These are phyloP conservation scores for Rhodamnia argentea DNA, from an alignment of 345 rosid species.

Conservation along the genomic window DNA sequence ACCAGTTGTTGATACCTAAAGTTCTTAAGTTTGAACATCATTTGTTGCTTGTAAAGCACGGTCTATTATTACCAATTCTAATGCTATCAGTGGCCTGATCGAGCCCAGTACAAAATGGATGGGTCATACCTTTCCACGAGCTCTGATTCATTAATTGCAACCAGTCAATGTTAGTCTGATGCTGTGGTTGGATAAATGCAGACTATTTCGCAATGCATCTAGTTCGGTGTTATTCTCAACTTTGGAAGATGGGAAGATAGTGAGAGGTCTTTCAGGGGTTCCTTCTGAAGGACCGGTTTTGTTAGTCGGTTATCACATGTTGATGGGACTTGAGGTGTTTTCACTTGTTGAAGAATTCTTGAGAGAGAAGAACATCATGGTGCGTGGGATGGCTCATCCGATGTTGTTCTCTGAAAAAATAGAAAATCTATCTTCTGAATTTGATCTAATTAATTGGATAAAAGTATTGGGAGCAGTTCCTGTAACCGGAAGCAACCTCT, in stretches of 20 bases:
- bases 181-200: neutral
- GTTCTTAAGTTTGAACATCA: neutral
- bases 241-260: constrained; percentile 67
- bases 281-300: constrained; percentile 83
- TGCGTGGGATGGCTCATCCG: constrained; percentile 81
- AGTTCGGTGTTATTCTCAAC: constrained; percentile 61
- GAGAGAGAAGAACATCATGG: constrained; percentile 49
- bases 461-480: constrained; percentile 74
- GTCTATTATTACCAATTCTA: neutral
- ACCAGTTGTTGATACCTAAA: neutral
- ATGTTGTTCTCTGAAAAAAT: constrained; percentile 15
- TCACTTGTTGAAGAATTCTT: constrained; percentile 50
- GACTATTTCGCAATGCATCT: constrained; percentile 9
- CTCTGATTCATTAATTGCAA: neutral
- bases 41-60: neutral
- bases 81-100: neutral
- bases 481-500: constrained; percentile 56
- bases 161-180: neutral
- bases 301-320: constrained; percentile 74
- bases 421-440: constrained; percentile 6
- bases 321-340: constrained; percentile 59
- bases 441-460: constrained; percentile 36
- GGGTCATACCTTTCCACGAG: neutral
- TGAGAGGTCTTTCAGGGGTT: constrained; percentile 77
- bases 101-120: neutral